phyloP scores from a whole-genome alignment of 78 protist species.

The Speleostelium caveatum region DNA sequence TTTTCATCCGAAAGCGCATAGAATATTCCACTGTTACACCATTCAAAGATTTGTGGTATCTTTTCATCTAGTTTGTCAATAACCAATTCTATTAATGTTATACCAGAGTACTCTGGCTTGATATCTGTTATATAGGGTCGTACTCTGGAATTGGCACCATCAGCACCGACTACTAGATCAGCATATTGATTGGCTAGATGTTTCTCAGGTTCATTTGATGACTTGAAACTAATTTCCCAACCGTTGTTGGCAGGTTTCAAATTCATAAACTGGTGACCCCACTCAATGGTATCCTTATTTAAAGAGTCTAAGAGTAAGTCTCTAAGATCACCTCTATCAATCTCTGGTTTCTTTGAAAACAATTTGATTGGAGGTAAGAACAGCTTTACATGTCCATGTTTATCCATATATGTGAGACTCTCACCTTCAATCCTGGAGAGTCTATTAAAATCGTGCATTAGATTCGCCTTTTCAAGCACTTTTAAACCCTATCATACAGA shows the following conservation, averaged over 20 bases:
- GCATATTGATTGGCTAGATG: background rate
- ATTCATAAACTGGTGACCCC: conserved; percentile 10
- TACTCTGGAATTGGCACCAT: conserved; percentile 48
- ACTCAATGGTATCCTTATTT: background rate
- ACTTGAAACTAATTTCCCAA: too few relatives aligned
- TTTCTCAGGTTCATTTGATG: background rate
- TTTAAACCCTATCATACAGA: too few relatives aligned
- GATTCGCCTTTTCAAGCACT: background rate
- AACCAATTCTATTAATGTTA: too few relatives aligned
- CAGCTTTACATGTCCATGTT: background rate
- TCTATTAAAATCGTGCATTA: conserved; percentile 5
- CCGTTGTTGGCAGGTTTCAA: background rate
- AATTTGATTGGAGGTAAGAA: conserved; percentile 13
- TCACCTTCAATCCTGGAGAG: conserved; percentile 36
- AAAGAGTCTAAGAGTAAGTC: conserved; percentile 36
- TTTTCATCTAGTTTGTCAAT: too few relatives aligned
- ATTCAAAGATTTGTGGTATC: too few relatives aligned
- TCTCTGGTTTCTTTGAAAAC: conserved; percentile 32
- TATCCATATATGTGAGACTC: background rate
- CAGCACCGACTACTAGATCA: conserved; percentile 57
- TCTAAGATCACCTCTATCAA: conserved; percentile 40
- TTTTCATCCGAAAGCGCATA: too few relatives aligned
- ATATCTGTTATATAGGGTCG: conserved; percentile 10
- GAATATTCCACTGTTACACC: too few relatives aligned
- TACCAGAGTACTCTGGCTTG: conserved; percentile 12